These are phyloP conservation scores for Halophytophthora polymorphica DNA, from an alignment of 352 stramenopile species.

Conservation along the genomic window DNA sequence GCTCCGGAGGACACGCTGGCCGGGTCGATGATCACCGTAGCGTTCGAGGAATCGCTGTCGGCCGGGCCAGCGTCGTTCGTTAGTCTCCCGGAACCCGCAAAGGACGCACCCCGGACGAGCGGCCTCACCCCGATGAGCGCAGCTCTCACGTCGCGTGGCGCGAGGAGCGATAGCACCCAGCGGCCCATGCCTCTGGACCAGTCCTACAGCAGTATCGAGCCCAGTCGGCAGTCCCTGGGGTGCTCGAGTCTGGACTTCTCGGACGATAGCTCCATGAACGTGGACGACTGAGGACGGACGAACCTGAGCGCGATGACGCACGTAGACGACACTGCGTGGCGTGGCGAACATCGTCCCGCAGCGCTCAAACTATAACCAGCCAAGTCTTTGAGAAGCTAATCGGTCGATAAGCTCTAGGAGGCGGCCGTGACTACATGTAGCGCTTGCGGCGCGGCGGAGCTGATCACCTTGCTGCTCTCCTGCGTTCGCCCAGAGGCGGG, in stretches of 20 bases:
- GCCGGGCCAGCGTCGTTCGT: constrained; percentile 33
- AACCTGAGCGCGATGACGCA: neutral
- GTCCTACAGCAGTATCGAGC: constrained; percentile 75
- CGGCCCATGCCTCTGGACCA: constrained; percentile 38
- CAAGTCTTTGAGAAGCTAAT: too few relatives aligned
- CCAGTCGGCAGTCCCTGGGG: constrained; percentile 43
- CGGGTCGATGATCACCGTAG: constrained; percentile 78
- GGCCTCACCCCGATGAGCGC: constrained; percentile 31
- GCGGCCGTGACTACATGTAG: too few relatives aligned
- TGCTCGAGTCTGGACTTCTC: constrained; percentile 72
- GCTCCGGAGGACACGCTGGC: constrained; percentile 73
- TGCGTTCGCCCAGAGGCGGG: too few relatives aligned
- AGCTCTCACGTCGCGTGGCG: constrained; percentile 19
- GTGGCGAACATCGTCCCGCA: too few relatives aligned
- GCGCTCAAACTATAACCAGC: too few relatives aligned
- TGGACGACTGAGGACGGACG: constrained; percentile 41
- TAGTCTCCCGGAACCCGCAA: constrained; percentile 23
- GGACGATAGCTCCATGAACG: constrained; percentile 73
- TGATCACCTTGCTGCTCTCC: too few relatives aligned
- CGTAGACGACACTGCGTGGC: too few relatives aligned
- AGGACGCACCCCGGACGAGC: constrained; percentile 30
- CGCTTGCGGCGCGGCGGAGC: too few relatives aligned
- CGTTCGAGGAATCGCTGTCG: constrained; percentile 75
- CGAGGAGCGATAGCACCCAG: constrained; percentile 6
- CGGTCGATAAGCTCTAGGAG: too few relatives aligned